Evolutionary conservation across 2,329 filamentous ascomycete genomes (phyloP).

Genomic region (Ceratocystiopsis sp.): DNA sequence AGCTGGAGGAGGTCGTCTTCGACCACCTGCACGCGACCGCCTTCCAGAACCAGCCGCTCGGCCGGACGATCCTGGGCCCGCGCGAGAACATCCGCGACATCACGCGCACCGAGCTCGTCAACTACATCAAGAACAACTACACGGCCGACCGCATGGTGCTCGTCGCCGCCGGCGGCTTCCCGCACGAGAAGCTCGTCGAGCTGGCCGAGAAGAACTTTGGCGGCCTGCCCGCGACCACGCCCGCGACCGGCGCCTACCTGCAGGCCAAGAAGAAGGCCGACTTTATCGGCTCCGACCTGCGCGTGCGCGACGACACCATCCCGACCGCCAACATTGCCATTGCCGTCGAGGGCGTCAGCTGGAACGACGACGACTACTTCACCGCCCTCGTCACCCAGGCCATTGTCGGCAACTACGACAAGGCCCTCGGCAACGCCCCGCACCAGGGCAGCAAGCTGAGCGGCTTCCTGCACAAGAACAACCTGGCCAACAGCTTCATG

Average conservation of each 20-base stretch:
- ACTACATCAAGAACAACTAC: slow-evolving; percentile 99
- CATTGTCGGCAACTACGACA: slow-evolving; percentile 99
- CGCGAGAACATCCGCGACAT: slow-evolving; percentile 98
- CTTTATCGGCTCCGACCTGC: slow-evolving; percentile 91
- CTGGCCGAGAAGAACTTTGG: slow-evolving; percentile 94
- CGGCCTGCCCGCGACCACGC: slow-evolving; percentile 56
- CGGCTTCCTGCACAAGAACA: slow-evolving; percentile 82
- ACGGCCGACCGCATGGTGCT: slow-evolving; percentile 99
- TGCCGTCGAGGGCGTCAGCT: slow-evolving; percentile 97
- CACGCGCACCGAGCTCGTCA: slow-evolving; percentile 71
- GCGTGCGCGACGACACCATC: slow-evolving; percentile 91
- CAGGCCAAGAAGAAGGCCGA: slow-evolving; percentile 77
- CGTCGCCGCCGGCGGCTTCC: slow-evolving; percentile 83
- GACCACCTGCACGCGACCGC: slow-evolving; percentile 97
- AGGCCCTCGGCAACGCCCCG: slow-evolving; percentile 91
- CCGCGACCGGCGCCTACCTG: slow-evolving; percentile 56
- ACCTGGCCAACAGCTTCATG: slow-evolving; percentile 99
- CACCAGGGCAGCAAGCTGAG: slow-evolving; percentile 98
- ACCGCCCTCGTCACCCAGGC: slow-evolving; percentile 94
- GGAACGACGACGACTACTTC: slow-evolving; percentile 99
- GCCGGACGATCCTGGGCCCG: slow-evolving; percentile 92
- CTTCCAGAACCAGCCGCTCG: slow-evolving; percentile 89
- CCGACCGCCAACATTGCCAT: slow-evolving; percentile 95
- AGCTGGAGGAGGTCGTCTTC: slow-evolving; percentile 97
- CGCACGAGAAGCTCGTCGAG: slow-evolving; percentile 85